These are phyloP conservation scores for Xenosphaeropsis pyriputrescens DNA, from an alignment of 2,329 filamentous ascomycete genomes.

Conservation along the genomic window DNA sequence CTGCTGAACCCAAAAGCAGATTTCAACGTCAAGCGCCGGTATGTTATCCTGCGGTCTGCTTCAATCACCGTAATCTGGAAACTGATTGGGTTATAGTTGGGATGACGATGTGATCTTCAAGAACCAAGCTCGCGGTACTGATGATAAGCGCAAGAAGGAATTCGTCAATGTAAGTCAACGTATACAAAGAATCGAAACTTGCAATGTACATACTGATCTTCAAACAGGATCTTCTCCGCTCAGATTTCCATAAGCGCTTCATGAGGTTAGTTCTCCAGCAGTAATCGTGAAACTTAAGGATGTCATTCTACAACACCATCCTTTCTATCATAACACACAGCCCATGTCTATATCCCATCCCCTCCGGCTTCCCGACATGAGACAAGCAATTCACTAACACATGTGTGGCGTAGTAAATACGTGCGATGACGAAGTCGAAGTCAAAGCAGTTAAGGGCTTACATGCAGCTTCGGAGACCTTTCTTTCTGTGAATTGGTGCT, in stretches of 20 bases:
- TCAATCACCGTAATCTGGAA: background rate
- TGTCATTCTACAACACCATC: too few relatives aligned
- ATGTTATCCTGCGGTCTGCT: slow-evolving; percentile 4
- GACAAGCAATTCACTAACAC: too few relatives aligned
- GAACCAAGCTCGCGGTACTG: slow-evolving; percentile 90
- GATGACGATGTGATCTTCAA: slow-evolving; percentile 99
- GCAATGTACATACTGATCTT: slow-evolving; percentile 2
- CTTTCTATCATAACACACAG: too few relatives aligned
- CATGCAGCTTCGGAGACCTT: too few relatives aligned
- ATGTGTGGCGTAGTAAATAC: slow-evolving; percentile 15
- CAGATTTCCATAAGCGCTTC: slow-evolving; percentile 95
- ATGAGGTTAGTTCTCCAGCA: slow-evolving; percentile 41
- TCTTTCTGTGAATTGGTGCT: too few relatives aligned
- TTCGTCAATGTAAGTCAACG: slow-evolving; percentile 71
- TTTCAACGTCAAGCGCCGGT: slow-evolving; percentile 72
- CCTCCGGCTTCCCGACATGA: too few relatives aligned
- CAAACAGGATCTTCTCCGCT: slow-evolving; percentile 65
- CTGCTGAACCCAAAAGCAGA: slow-evolving; percentile 69
- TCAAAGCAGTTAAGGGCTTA: too few relatives aligned
- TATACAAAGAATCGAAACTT: background rate
- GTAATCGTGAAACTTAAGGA: too few relatives aligned
- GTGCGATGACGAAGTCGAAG: slow-evolving; percentile 14
- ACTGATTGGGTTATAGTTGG: slow-evolving; percentile 42
- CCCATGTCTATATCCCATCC: too few relatives aligned
- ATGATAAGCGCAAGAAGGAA: slow-evolving; percentile 83